Conservation (phyloP, 176 grass and related monocot species). For the Canna indica region DNA sequence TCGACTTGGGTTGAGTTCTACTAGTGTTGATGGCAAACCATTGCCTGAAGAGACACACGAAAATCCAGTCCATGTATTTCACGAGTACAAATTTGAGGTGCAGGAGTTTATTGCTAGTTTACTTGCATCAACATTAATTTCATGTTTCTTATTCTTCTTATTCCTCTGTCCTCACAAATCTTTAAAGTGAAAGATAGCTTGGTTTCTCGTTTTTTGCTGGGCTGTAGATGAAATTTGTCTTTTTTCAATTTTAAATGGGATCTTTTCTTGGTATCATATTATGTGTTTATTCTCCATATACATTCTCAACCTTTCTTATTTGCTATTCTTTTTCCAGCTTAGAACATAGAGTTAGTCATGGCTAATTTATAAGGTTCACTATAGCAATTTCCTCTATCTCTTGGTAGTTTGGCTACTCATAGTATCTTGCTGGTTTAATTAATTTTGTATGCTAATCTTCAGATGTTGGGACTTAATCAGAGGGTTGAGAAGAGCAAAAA, state of each 20-base stretch:
- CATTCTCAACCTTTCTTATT: neutral
- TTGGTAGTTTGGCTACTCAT: neutral
- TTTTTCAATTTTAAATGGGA: neutral
- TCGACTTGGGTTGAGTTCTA: conserved; percentile 21
- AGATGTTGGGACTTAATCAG: conserved; percentile 45
- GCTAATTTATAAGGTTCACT: neutral
- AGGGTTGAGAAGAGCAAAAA: conserved; percentile 39
- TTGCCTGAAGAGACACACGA: conserved; percentile 14
- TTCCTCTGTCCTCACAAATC: neutral
- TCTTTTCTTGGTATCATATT: neutral
- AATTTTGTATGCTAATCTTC: conserved; percentile 4
- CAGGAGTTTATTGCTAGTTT: neutral
- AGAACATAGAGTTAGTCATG: neutral
- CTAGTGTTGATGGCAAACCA: conserved; percentile 10
- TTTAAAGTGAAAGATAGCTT: neutral
- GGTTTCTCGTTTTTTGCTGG: neutral
- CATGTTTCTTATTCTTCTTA: neutral
- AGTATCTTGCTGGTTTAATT: conserved; percentile 4
- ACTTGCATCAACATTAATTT: neutral
- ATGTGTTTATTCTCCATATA: neutral
- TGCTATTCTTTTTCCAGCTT: neutral
- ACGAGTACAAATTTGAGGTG: conserved; percentile 44
- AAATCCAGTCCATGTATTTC: conserved; percentile 14
- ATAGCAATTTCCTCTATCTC: neutral
- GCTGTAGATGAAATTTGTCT: neutral